These are phyloP conservation scores for Solanum raphanifolium DNA, from an alignment of 257 asterid genomes.

Conservation along the genomic window DNA sequence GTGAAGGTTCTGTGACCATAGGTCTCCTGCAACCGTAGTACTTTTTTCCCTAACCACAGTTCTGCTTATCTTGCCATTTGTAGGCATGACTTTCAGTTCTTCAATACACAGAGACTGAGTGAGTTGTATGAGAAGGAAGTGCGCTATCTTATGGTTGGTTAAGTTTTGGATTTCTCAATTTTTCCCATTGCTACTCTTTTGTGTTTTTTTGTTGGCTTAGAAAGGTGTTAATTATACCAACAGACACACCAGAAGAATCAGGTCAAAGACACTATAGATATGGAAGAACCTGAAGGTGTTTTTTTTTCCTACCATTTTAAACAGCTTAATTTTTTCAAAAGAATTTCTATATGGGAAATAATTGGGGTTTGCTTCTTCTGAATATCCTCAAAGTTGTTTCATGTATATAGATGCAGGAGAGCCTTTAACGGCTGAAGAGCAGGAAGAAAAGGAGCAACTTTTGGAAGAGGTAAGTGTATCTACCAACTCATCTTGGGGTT, in stretches of 20 bases:
- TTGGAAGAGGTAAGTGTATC: slow-evolving; percentile 61
- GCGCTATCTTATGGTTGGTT: slow-evolving; percentile 86
- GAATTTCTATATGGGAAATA: slow-evolving; percentile 4
- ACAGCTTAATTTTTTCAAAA: neutral
- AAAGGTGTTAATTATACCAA: slow-evolving; percentile 21
- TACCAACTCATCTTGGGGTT: neutral
- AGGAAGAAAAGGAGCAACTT: slow-evolving; percentile 83
- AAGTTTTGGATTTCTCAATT: neutral
- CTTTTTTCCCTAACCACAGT: neutral
- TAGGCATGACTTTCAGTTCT: slow-evolving; percentile 99
- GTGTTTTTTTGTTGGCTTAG: neutral
- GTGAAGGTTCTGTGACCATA: neutral
- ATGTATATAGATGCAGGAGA: slow-evolving; percentile 65
- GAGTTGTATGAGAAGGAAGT: slow-evolving; percentile 99
- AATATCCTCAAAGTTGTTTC: neutral
- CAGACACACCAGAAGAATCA: slow-evolving; percentile 81
- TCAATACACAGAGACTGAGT: slow-evolving; percentile 85
- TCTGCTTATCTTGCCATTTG: neutral
- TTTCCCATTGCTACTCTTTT: neutral
- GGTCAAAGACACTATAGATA: slow-evolving; percentile 78
- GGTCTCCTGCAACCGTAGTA: neutral
- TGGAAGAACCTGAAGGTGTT: slow-evolving; percentile 88
- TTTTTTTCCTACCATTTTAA: neutral
- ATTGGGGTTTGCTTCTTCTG: slow-evolving; percentile 2
- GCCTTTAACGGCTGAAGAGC: slow-evolving; percentile 95